phyloP scores from a whole-genome alignment of 2,329 filamentous ascomycete genomes.

The Penicillium sp. region DNA sequence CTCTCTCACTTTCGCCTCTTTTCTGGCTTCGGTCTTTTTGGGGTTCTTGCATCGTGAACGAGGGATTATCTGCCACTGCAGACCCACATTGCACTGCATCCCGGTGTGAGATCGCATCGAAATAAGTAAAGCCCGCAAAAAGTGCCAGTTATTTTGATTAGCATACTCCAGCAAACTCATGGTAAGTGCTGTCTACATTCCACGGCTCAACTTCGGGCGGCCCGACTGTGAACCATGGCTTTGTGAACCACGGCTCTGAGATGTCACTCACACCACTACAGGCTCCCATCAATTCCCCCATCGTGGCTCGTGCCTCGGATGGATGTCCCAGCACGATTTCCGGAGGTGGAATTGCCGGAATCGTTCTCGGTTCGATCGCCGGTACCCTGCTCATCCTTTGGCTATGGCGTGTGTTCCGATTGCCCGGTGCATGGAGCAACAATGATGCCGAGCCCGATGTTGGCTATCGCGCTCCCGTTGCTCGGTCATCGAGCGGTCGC shows the following conservation, averaged over 20 bases:
- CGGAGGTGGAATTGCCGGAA: conserved; percentile 38
- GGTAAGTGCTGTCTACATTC: conserved; percentile 5
- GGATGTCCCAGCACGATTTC: conserved; percentile 31
- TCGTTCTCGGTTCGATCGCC: conserved; percentile 39
- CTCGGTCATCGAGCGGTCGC: conserved; percentile 14
- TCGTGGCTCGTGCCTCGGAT: conserved; percentile 23
- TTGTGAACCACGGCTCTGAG: background rate
- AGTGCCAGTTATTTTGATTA: background rate
- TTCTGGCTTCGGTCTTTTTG: background rate
- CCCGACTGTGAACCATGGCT: conserved; percentile 10
- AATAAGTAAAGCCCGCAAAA: background rate
- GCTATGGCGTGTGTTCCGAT: conserved; percentile 30
- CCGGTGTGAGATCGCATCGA: background rate
- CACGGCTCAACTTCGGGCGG: conserved; percentile 1
- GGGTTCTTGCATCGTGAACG: background rate
- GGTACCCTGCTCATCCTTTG: conserved; percentile 36
- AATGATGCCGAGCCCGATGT: conserved; percentile 21
- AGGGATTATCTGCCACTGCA: background rate
- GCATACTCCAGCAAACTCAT: background rate
- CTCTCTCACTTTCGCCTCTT: background rate
- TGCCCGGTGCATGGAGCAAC: conserved; percentile 21
- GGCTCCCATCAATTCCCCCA: conserved; percentile 18
- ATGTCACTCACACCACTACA: background rate
- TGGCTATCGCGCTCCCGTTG: conserved; percentile 21
- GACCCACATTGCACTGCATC: background rate